A percentile compares a stretch with the other conserved stretches of the same genome.
These are phyloP conservation scores for Globisporangium sylvaticum DNA, from an alignment of 352 stramenopile genomes.

Conservation along the genomic window DNA sequence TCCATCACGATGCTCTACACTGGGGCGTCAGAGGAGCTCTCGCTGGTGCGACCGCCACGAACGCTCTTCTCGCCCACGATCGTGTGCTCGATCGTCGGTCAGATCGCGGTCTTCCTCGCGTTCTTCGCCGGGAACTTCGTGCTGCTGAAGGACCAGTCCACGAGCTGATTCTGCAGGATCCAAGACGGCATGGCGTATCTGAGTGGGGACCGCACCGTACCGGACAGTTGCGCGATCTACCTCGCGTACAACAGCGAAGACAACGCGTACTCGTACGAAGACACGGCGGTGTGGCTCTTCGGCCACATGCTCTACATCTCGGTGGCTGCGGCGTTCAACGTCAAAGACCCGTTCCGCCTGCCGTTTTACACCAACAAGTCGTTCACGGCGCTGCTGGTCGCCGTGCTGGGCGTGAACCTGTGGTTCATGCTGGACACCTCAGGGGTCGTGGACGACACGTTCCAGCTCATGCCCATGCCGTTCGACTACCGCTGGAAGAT, in stretches of 20 bases:
- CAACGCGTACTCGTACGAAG: conserved; percentile 44
- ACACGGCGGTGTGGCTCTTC: conserved; percentile 55
- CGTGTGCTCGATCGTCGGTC: neutral
- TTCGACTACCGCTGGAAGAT: conserved; percentile 35
- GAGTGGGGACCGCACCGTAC: neutral
- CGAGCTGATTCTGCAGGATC: neutral
- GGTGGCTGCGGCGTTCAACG: conserved; percentile 51
- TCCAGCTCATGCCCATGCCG: conserved; percentile 42
- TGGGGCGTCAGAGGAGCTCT: neutral
- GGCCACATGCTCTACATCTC: conserved; percentile 49
- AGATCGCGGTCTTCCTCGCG: neutral
- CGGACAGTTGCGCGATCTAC: conserved; percentile 16
- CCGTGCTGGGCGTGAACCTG: conserved; percentile 32
- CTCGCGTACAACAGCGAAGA: conserved; percentile 21
- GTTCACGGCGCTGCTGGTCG: conserved; percentile 28
- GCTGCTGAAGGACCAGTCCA: neutral
- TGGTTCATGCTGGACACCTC: conserved; percentile 54
- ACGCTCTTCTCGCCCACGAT: neutral
- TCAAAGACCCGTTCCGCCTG: conserved; percentile 47
- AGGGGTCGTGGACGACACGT: conserved; percentile 27
- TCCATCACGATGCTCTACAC: neutral
- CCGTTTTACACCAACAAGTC: conserved; percentile 42
- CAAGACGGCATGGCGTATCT: neutral
- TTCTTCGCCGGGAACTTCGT: neutral
- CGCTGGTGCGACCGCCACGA: neutral